These are phyloP conservation scores for Cruciata laevipes DNA, from an alignment of 257 asterid genomes.

Conservation along the genomic window DNA sequence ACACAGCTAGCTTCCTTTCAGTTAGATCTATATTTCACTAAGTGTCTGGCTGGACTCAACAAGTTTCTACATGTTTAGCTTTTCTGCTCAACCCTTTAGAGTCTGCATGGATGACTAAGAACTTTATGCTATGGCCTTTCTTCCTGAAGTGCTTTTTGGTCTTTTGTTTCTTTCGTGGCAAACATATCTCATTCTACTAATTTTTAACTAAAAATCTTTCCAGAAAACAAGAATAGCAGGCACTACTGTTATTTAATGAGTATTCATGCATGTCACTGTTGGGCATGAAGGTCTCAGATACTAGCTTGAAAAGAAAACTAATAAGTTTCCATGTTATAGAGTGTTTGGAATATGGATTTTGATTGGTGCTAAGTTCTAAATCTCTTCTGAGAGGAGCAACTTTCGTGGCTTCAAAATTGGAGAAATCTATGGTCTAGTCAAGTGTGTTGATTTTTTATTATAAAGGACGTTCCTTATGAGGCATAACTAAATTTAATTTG, in stretches of 20 bases:
- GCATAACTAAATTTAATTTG: neutral
- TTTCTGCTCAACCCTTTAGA: no score
- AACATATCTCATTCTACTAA: no score
- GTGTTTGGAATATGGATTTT: neutral
- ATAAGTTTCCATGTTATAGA: neutral
- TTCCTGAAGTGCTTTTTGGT: neutral
- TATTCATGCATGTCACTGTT: no score
- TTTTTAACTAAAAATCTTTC: neutral
- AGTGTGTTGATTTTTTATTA: no score
- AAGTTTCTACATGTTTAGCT: neutral
- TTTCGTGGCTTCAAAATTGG: neutral
- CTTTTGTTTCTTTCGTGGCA: neutral
- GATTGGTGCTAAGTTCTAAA: neutral
- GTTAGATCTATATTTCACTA: neutral
- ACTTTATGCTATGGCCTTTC: no score
- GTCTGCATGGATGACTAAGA: no score
- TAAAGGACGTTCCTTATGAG: neutral
- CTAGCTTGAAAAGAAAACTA: neutral
- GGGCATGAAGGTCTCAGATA: neutral
- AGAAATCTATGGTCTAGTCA: neutral
- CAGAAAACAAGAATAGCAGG: neutral
- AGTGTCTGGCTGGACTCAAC: neutral
- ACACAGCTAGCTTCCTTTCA: neutral
- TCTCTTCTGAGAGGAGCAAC: neutral
- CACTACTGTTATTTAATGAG: neutral